A percentile compares a stretch with the other conserved stretches of the same genome.
Conservation (phyloP, 768 basidiomycete genomes). For the Ephemerocybe angulata region DNA sequence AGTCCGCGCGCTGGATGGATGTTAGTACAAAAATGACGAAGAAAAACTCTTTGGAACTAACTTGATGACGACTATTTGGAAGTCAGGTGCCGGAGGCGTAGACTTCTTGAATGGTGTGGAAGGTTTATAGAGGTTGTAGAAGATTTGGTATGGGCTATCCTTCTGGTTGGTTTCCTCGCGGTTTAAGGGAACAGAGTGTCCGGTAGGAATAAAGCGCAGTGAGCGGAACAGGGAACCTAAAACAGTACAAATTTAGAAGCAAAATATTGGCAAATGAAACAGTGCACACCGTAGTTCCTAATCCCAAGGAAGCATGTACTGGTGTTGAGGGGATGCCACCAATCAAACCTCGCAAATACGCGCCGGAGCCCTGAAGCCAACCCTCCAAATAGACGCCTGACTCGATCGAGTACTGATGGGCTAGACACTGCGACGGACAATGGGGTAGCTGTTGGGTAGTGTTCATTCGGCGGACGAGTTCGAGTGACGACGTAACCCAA, state of each 20-base stretch:
- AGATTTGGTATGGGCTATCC: constrained; percentile 66
- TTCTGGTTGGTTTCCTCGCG: constrained; percentile 18
- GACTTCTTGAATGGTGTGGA: constrained; percentile 80
- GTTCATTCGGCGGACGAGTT: constrained; percentile 53
- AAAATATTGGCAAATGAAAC: not conserved
- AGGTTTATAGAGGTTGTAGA: constrained; percentile 92
- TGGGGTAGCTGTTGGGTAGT: constrained; percentile 51
- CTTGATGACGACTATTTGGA: constrained; percentile 84
- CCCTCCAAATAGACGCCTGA: constrained; percentile 31
- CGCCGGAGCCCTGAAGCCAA: constrained; percentile 30
- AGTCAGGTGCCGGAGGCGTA: constrained; percentile 76
- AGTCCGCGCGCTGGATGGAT: constrained; percentile 61
- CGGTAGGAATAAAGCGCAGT: constrained; percentile 69
- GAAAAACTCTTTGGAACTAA: constrained; percentile 25
- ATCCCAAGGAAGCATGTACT: constrained; percentile 46
- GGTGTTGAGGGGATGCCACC: constrained; percentile 64
- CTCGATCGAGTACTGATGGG: constrained; percentile 30
- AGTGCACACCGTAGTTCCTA: constrained; percentile 48
- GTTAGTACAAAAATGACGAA: not conserved
- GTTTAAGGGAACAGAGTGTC: constrained; percentile 50
- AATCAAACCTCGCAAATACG: constrained; percentile 40
- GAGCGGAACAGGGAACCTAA: constrained; percentile 66
- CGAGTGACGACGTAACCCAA: constrained; percentile 88
- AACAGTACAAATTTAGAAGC: not conserved
- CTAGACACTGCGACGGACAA: constrained; percentile 15